Evolutionary conservation across 257 asterid species (phyloP).

Genomic region (Knoxia roxburghii): DNA sequence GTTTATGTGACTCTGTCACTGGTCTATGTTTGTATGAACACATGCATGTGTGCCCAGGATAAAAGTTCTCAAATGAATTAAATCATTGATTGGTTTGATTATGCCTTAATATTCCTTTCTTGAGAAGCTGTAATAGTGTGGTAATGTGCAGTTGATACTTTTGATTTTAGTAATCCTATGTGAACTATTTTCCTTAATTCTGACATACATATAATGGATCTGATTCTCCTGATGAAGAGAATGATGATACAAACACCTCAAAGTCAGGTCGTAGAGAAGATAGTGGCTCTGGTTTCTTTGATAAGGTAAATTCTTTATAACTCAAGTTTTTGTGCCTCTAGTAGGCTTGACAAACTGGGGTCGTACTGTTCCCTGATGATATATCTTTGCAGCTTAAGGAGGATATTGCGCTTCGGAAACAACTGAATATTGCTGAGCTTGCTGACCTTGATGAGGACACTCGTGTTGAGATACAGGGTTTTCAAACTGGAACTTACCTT

Average conservation of each 20-base stretch:
- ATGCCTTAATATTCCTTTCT: not conserved
- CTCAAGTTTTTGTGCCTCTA: slow-evolving; percentile 8
- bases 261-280: slow-evolving; percentile 45
- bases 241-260: slow-evolving; percentile 36
- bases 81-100: no score
- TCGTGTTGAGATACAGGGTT: slow-evolving; percentile 82
- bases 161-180: slow-evolving; percentile 14
- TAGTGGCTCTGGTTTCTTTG: slow-evolving; percentile 61
- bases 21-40: not conserved
- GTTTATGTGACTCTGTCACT: no score
- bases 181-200: slow-evolving; percentile 48
- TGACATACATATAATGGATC: slow-evolving; percentile 44
- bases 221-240: slow-evolving; percentile 60
- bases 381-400: slow-evolving; percentile 60
- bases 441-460: slow-evolving; percentile 83
- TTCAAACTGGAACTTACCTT: slow-evolving; percentile 79
- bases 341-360: not conserved
- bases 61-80: not conserved
- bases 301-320: slow-evolving; percentile 46
- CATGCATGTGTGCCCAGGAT: not conserved
- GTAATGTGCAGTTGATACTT: not conserved
- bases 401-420: slow-evolving; percentile 80
- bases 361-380: slow-evolving; percentile 1
- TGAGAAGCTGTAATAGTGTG: slow-evolving; percentile 4
- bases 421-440: slow-evolving; percentile 74